These are phyloP conservation scores for Hanseniaspora vineae DNA, from an alignment of 805 yeast genomes.

Conservation along the genomic window DNA sequence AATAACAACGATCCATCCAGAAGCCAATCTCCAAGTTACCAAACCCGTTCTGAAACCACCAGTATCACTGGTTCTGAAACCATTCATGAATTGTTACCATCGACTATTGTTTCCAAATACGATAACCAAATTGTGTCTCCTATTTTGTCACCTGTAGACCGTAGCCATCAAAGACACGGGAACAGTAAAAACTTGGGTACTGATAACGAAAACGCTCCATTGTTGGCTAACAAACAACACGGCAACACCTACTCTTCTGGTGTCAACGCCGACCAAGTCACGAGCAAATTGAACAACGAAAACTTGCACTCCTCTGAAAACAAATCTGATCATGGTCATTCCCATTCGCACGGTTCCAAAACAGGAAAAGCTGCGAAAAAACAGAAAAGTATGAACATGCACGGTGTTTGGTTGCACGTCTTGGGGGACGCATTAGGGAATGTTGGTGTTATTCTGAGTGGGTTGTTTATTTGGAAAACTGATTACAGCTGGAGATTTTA, in stretches of 20 bases:
- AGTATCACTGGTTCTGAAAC: slow-evolving; percentile 10
- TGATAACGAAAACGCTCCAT: slow-evolving; percentile 26
- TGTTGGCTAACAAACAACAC: slow-evolving; percentile 12
- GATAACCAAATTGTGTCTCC: slow-evolving; percentile 4
- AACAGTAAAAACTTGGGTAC: not conserved
- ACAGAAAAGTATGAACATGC: slow-evolving; percentile 74
- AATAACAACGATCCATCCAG: not conserved
- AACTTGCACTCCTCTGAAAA: not conserved
- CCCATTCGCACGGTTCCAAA: slow-evolving; percentile 6
- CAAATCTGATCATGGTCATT: slow-evolving; percentile 9
- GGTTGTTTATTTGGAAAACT: slow-evolving; percentile 88
- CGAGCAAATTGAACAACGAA: not conserved
- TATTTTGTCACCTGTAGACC: not conserved
- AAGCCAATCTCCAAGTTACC: too few species aligned
- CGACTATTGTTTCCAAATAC: slow-evolving; percentile 29
- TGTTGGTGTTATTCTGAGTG: slow-evolving; percentile 82
- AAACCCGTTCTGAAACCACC: not conserved
- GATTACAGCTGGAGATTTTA: slow-evolving; percentile 79
- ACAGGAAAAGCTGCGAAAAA: slow-evolving; percentile 3
- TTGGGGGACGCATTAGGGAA: slow-evolving; percentile 94
- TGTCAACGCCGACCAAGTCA: too few species aligned
- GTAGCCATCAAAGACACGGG: not conserved
- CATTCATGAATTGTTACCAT: slow-evolving; percentile 29
- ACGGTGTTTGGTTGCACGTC: slow-evolving; percentile 91
- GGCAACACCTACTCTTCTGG: too few species aligned